These are phyloP conservation scores for Jamesozyma piceae DNA, from an alignment of 805 yeast species.

Conservation along the genomic window DNA sequence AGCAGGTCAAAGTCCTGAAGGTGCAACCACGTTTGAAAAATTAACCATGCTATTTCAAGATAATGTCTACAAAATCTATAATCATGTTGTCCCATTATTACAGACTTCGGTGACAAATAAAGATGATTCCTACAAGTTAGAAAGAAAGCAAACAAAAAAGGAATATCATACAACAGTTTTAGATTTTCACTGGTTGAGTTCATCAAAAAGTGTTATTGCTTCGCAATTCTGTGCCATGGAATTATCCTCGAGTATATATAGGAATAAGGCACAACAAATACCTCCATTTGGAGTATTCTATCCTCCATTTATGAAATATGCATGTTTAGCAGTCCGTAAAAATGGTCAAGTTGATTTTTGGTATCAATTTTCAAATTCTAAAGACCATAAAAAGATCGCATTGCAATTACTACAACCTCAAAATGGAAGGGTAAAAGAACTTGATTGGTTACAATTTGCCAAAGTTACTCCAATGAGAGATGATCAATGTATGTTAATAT, in stretches of 20 bases:
- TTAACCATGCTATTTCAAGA: conserved; percentile 33
- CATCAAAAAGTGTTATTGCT: conserved; percentile 30
- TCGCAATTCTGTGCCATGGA: conserved; percentile 28
- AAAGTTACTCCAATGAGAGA: conserved; percentile 28
- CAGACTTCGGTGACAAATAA: conserved; percentile 31
- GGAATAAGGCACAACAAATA: conserved; percentile 28
- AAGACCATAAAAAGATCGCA: conserved; percentile 30
- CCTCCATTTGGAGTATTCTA: conserved; percentile 30
- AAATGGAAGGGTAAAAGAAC: conserved; percentile 19
- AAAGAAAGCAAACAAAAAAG: conserved; percentile 31
- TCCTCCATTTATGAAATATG: conserved; percentile 32
- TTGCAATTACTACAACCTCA: conserved; percentile 20
- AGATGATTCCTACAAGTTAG: conserved; percentile 30
- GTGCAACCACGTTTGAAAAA: conserved; percentile 27
- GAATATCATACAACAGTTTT: conserved; percentile 27
- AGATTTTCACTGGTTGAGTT: conserved; percentile 38
- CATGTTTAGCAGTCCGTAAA: conserved; percentile 28
- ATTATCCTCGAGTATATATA: conserved; percentile 17
- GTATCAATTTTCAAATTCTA: conserved; percentile 33
- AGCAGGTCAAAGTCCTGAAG: conserved; percentile 39
- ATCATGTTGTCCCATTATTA: conserved; percentile 21
- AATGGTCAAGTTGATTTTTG: conserved; percentile 31
- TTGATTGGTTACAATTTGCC: conserved; percentile 27
- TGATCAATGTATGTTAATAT: conserved; percentile 25
- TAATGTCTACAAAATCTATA: conserved; percentile 26